Base-by-base conservation (phyloP, 2,329 filamentous ascomycete genomes). In the Ilyonectria robusta region DNA sequence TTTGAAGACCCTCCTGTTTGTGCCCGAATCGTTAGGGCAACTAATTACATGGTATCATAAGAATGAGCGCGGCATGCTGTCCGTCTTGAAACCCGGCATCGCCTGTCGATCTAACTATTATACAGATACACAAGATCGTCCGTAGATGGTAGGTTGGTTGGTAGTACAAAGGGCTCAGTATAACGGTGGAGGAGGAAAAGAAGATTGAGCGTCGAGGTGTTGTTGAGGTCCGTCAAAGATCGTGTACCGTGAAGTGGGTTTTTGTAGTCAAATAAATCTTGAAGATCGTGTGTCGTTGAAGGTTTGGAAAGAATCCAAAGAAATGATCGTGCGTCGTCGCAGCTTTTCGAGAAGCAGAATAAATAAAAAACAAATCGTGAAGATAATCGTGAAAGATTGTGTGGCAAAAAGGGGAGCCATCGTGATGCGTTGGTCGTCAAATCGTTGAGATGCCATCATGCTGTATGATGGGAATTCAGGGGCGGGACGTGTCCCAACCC, bases 1-100 rank as follows among this genome's bases (percentile, higher is more conserved):
- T 57, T 33, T 53, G 42, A 17, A 55, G 55, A 23, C 62, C 50
- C 58, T 65, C 70, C 65, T 54, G 15, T 50, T 35, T 46, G 50
- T 44, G 57, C 58, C 66, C 59, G 13, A 65, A 54, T 69, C 53
- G 46, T 65, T 26, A 59, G 57, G 51, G 57, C 55, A 33, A 50
- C 31, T 67, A 62, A 73, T 72, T 74, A 75, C 68, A 68, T 76
- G 68, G 65, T 72, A 74, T 76, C 72, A 63, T 76, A 68, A 75
- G 50, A 74, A 64, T 67, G 61, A 72, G 59, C 58, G 66, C 71
- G 66, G 71, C 23, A 56, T 70, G 62, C 63, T 73, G 59, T 69
- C 55, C 59, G 37, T 61, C 53, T 67, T 70, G 57, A 65, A 44
- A 53, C 31, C 65, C 37, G 46, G 15, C 53, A 62, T 64, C 29